Evolutionary conservation across 257 asterid genomes (phyloP).

Genomic region (Agastache rugosa): DNA sequence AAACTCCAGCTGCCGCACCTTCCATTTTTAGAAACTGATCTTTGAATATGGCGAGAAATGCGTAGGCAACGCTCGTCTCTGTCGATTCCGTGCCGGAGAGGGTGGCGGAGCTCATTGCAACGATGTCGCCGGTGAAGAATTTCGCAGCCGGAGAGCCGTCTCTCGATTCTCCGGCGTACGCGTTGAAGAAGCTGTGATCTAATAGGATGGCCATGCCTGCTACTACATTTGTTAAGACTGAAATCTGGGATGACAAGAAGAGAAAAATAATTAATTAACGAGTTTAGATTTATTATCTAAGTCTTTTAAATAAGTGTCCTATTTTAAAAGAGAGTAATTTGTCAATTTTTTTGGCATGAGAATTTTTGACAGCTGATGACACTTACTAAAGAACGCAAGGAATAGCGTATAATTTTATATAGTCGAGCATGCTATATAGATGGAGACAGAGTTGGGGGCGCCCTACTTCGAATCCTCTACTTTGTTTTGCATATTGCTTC

Average conservation of each 20-base stretch:
- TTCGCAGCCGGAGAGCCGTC: slow-evolving; percentile 64
- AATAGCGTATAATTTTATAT: too few species aligned
- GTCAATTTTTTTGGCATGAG: too few species aligned
- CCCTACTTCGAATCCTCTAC: too few species aligned
- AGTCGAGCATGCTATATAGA: too few species aligned
- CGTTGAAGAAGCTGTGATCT: slow-evolving; percentile 62
- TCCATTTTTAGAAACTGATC: slow-evolving; percentile 57
- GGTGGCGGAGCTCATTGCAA: slow-evolving; percentile 49
- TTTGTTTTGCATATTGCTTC: too few species aligned
- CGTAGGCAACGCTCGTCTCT: slow-evolving; percentile 32
- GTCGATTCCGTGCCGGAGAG: slow-evolving; percentile 27
- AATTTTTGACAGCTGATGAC: too few species aligned
- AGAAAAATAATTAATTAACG: too few species aligned
- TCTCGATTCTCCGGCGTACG: slow-evolving; percentile 65
- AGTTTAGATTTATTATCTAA: too few species aligned
- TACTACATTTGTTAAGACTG: slow-evolving; percentile 53
- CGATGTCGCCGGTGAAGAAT: slow-evolving; percentile 61
- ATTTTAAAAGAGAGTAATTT: too few species aligned
- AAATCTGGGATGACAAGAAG: slow-evolving; percentile 38
- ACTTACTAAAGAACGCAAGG: too few species aligned
- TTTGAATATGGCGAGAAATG: slow-evolving; percentile 55
- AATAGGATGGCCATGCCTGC: slow-evolving; percentile 58
- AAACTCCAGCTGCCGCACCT: slow-evolving; percentile 60
- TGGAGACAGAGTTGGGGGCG: too few species aligned
- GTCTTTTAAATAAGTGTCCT: too few species aligned